phyloP scores from a whole-genome alignment of 2,329 filamentous ascomycete species.

The Ophiosphaerella narmari region DNA sequence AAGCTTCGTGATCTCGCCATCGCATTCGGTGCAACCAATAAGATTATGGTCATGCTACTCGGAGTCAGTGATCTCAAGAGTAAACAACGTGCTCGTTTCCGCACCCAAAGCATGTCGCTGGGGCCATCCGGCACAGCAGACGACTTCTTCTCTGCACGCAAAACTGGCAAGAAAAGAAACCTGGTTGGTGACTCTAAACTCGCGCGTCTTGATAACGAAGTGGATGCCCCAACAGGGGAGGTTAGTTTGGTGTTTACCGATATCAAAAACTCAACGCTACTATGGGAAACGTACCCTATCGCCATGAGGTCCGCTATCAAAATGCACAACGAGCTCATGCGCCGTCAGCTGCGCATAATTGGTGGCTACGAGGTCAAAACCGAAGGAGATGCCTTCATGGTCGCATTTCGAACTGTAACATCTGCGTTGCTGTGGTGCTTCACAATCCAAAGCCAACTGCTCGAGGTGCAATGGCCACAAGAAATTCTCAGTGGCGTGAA shows the following conservation, averaged over 20 bases:
- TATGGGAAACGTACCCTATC: constrained; percentile 94
- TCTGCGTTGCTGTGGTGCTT: constrained; percentile 96
- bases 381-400: constrained; percentile 99
- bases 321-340: constrained; percentile 96
- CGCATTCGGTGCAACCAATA: constrained; percentile 88
- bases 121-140: constrained; percentile 76
- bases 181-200: constrained; percentile 79
- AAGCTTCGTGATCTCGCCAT: constrained; percentile 94
- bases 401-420: constrained; percentile 94
- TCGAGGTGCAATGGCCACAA: constrained; percentile 90
- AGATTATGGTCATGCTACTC: constrained; percentile 99
- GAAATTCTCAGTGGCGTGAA: constrained; percentile 88
- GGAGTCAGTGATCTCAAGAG: constrained; percentile 90
- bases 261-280: constrained; percentile 95
- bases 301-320: constrained; percentile 98
- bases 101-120: constrained; percentile 84
- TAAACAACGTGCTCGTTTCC: constrained; percentile 74
- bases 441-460: constrained; percentile 83
- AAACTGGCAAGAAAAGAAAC: constrained; percentile 62
- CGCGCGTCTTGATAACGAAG: constrained; percentile 83
- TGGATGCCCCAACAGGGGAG: constrained; percentile 87
- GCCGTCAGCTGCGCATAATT: constrained; percentile 87
- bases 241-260: constrained; percentile 96
- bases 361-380: constrained; percentile 99
- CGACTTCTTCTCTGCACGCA: constrained; percentile 69